Evolutionary conservation across 441 rosid genomes (phyloP).

Genomic region (Raphanus hybrid): DNA sequence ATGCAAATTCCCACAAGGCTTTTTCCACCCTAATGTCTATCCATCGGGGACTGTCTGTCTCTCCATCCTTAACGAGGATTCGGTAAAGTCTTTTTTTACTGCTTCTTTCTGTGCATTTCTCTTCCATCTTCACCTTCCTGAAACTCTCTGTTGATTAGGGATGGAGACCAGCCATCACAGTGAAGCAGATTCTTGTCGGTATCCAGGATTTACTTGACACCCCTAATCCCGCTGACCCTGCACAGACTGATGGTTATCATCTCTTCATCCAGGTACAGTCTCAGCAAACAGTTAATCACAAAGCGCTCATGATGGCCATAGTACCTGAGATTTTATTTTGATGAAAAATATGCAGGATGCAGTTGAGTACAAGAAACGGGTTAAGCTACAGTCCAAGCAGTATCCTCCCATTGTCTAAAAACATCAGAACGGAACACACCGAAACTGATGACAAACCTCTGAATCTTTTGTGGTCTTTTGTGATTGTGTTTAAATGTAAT

Average conservation of each 20-base stretch:
- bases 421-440: conserved; percentile 24
- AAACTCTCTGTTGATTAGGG: conserved; percentile 54
- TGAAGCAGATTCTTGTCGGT: conserved; percentile 94
- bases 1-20: conserved; percentile 93
- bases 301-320: background rate
- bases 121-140: background rate
- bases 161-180: conserved; percentile 99
- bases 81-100: conserved; percentile 55
- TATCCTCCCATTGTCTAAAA: conserved; percentile 74
- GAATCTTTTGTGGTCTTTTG: conserved; percentile 33
- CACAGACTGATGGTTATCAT: conserved; percentile 94
- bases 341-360: conserved; percentile 59
- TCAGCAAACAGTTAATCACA: background rate
- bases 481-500: conserved; percentile 37
- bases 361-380: conserved; percentile 85
- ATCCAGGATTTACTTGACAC: conserved; percentile 93
- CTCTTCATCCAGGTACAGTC: conserved; percentile 86
- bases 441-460: conserved; percentile 43
- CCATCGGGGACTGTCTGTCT: conserved; percentile 98
- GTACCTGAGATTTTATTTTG: conserved; percentile 14
- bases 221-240: conserved; percentile 95
- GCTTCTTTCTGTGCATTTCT: background rate
- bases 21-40: conserved; percentile 98
- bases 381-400: conserved; percentile 86
- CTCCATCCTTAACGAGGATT: conserved; percentile 94